Percentiles rank a stretch among this genome's conserved stretches.
Evolutionary conservation across 257 asterid species (phyloP).

Genomic region (Solanum rostratum): DNA sequence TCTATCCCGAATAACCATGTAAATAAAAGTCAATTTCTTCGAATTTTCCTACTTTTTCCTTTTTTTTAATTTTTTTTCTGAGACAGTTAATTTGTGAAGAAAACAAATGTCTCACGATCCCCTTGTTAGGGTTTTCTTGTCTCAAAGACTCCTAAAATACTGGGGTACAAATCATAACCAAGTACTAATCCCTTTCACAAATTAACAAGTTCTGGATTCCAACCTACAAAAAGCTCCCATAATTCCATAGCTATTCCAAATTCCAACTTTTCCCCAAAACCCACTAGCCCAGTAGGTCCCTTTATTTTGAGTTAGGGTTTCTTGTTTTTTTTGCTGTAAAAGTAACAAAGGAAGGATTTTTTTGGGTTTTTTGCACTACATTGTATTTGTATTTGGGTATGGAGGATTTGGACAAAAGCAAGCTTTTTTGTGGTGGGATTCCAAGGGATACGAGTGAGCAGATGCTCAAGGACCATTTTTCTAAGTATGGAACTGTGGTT

Average conservation of each 20-base stretch:
- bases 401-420: conserved; percentile 67
- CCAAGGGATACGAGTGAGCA: conserved; percentile 80
- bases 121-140: not conserved
- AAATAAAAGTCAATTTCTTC: not conserved
- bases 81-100: not conserved
- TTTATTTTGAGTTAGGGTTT: not conserved
- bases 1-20: not conserved
- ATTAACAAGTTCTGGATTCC: not conserved
- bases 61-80: not conserved
- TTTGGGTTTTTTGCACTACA: not conserved
- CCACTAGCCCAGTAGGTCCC: not conserved
- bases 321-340: not conserved
- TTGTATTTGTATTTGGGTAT: conserved; percentile 5
- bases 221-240: not conserved
- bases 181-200: not conserved
- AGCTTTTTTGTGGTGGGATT: conserved; percentile 88
- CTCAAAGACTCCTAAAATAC: not conserved
- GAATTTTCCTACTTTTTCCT: not conserved
- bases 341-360: not conserved
- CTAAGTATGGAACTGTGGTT: conserved; percentile 57
- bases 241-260: not conserved
- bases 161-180: not conserved
- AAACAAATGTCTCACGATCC: not conserved
- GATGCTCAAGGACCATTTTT: conserved; percentile 47
- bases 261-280: not conserved